Evolutionary conservation across 2,329 filamentous ascomycete species (phyloP).

Genomic region (Fusarium newnesense): DNA sequence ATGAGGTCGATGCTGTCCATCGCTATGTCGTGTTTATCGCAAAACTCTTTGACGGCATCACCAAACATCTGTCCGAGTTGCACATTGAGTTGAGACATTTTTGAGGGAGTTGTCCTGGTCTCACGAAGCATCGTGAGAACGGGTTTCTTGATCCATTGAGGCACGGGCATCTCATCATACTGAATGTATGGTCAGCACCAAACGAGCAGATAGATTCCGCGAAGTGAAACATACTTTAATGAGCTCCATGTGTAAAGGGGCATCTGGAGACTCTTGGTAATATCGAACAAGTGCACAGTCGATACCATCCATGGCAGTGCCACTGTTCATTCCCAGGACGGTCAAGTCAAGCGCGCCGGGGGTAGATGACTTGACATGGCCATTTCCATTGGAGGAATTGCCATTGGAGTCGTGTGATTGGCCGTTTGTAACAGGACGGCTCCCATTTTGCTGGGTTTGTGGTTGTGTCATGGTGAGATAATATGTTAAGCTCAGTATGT

Average conservation of each 20-base stretch:
- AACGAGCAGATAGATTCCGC: fast-evolving
- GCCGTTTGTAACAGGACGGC: not conserved
- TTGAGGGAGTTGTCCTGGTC: constrained; percentile 61
- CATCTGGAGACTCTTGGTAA: constrained; percentile 60
- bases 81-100: constrained; percentile 65
- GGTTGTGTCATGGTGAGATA: not conserved
- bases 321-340: constrained; percentile 61
- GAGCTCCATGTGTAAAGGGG: constrained; percentile 64
- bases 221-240: not conserved
- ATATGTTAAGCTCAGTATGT: not conserved
- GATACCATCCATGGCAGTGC: constrained; percentile 65
- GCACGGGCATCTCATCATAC: constrained; percentile 66
- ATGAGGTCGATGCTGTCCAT: constrained; percentile 63
- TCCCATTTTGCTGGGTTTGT: not conserved
- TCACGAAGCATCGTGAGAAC: constrained; percentile 66
- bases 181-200: not conserved
- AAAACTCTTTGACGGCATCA: constrained; percentile 61
- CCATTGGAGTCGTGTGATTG: not conserved
- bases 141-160: constrained; percentile 63
- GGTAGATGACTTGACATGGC: not conserved
- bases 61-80: constrained; percentile 67
- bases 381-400: not conserved
- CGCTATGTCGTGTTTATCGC: constrained; percentile 54
- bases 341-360: constrained; percentile 55
- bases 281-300: constrained; percentile 68